Conservation (phyloP, 2,329 filamentous ascomycete genomes). For the Fusarium sp. region DNA sequence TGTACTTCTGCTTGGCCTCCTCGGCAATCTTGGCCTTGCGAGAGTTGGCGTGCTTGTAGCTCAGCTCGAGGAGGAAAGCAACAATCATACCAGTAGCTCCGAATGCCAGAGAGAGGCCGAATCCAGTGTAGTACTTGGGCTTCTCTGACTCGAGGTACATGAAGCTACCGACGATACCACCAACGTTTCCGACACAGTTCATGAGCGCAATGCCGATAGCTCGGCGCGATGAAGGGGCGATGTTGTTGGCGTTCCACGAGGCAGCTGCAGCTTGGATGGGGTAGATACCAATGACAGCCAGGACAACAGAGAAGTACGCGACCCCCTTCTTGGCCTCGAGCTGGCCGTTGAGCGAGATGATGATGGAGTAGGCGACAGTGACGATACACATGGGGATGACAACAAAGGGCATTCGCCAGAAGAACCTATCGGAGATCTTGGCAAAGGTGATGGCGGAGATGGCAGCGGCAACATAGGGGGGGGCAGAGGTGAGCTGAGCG, state of each 20-base stretch:
- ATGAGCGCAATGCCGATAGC: slow-evolving; percentile 45
- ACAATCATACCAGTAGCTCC: slow-evolving; percentile 44
- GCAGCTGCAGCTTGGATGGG: slow-evolving; percentile 38
- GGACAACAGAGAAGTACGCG: slow-evolving; percentile 33
- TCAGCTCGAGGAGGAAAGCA: slow-evolving; percentile 46
- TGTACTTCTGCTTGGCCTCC: slow-evolving; percentile 44
- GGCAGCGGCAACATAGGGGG: slow-evolving; percentile 68
- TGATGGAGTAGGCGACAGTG: slow-evolving; percentile 33
- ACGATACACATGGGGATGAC: slow-evolving; percentile 35
- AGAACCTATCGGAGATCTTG: slow-evolving; percentile 71
- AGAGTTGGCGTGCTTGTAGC: slow-evolving; percentile 44
- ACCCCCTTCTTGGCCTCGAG: slow-evolving; percentile 35
- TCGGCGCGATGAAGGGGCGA: slow-evolving; percentile 45
- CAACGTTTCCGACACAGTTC: slow-evolving; percentile 45
- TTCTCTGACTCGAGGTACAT: slow-evolving; percentile 43
- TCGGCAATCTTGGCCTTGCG: slow-evolving; percentile 44
- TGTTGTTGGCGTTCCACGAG: slow-evolving; percentile 41
- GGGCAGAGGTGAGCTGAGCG: slow-evolving; percentile 59
- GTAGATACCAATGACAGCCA: slow-evolving; percentile 37
- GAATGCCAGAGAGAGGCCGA: slow-evolving; percentile 49
- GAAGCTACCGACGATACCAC: slow-evolving; percentile 44
- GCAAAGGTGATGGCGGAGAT: slow-evolving; percentile 70
- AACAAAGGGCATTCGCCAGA: slow-evolving; percentile 42
- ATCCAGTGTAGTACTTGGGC: slow-evolving; percentile 61
- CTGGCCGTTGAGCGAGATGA: slow-evolving; percentile 33